Evolutionary conservation across 225 moss, liverwort and hornwort genomes (phyloP).

Genomic region (Climacium dendroides): DNA sequence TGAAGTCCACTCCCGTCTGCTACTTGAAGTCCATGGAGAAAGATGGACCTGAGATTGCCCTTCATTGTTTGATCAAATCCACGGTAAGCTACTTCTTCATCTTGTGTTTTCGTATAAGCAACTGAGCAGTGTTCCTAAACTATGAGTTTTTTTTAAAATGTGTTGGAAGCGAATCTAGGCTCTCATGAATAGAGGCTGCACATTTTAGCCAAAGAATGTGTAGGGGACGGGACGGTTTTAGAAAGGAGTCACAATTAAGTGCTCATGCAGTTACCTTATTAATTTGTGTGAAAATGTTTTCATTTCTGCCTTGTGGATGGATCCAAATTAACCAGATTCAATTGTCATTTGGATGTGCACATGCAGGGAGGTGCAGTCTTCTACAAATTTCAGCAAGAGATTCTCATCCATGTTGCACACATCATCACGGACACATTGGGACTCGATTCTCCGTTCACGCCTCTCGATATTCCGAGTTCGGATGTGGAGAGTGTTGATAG

Average conservation of each 20-base stretch:
- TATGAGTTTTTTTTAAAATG: not conserved
- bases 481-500: not conserved
- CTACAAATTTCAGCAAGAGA: slow-evolving; percentile 49
- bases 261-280: not conserved
- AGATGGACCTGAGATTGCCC: slow-evolving; percentile 28
- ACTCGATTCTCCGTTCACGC: slow-evolving; percentile 18
- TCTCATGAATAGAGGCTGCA: not conserved
- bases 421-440: slow-evolving; percentile 36
- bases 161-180: not conserved
- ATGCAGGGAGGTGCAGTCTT: slow-evolving; percentile 54
- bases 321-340: not conserved
- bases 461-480: not conserved
- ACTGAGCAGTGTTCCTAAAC: not conserved
- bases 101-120: not conserved
- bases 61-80: slow-evolving; percentile 28
- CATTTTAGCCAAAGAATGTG: not conserved
- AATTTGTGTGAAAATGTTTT: not conserved
- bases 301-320: not conserved
- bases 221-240: not conserved
- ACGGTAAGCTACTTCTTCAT: slow-evolving; percentile 9
- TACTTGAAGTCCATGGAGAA: slow-evolving; percentile 44
- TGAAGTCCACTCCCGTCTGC: slow-evolving; percentile 38
- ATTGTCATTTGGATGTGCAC: not conserved
- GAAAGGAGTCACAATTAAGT: not conserved
- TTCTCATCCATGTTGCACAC: slow-evolving; percentile 52